These are phyloP conservation scores for Diatrype stigma DNA, from an alignment of 2,329 filamentous ascomycete species.

Conservation along the genomic window DNA sequence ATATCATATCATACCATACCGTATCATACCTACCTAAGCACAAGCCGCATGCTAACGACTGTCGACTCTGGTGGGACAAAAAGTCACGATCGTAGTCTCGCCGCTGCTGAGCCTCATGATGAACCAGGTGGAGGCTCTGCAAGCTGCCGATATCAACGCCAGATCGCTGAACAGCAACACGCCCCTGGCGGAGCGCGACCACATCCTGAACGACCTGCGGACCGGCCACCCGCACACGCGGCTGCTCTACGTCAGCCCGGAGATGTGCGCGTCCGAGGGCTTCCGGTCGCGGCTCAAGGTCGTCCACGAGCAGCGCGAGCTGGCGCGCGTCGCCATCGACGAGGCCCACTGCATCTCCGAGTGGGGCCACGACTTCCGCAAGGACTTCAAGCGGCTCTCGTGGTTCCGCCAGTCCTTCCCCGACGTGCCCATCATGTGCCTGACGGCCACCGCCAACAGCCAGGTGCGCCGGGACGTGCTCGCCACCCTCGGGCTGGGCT, in stretches of 20 bases:
- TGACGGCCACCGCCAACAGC: slow-evolving; percentile 85
- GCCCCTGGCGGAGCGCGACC: slow-evolving; percentile 55
- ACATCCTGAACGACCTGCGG: slow-evolving; percentile 75
- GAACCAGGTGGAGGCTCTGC: slow-evolving; percentile 84
- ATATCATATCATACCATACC: slow-evolving; percentile 4
- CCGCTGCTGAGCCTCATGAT: slow-evolving; percentile 90
- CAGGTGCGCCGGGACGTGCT: slow-evolving; percentile 82
- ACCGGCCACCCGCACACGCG: slow-evolving; percentile 81
- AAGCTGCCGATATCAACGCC: slow-evolving; percentile 70
- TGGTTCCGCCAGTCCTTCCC: slow-evolving; percentile 84
- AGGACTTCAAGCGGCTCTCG: slow-evolving; percentile 78
- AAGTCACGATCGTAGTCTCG: slow-evolving; percentile 86
- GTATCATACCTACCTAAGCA: slow-evolving; percentile 12
- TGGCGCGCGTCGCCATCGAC: slow-evolving; percentile 85
- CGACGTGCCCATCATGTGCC: slow-evolving; percentile 83
- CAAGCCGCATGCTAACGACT: background rate
- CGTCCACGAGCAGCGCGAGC: slow-evolving; percentile 74
- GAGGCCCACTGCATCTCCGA: slow-evolving; percentile 97
- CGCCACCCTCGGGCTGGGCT: slow-evolving; percentile 64
- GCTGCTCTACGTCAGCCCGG: slow-evolving; percentile 89
- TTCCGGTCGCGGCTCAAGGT: slow-evolving; percentile 72
- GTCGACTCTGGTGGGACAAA: too few relatives aligned
- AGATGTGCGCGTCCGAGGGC: slow-evolving; percentile 71
- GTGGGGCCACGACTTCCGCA: slow-evolving; percentile 98
- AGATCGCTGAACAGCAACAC: slow-evolving; percentile 86